Percentiles rank a stretch among this genome's conserved stretches.
phyloP scores from a whole-genome alignment of 1,284 basidiomycete genomes.

The Pseudozyma flocculosa region DNA sequence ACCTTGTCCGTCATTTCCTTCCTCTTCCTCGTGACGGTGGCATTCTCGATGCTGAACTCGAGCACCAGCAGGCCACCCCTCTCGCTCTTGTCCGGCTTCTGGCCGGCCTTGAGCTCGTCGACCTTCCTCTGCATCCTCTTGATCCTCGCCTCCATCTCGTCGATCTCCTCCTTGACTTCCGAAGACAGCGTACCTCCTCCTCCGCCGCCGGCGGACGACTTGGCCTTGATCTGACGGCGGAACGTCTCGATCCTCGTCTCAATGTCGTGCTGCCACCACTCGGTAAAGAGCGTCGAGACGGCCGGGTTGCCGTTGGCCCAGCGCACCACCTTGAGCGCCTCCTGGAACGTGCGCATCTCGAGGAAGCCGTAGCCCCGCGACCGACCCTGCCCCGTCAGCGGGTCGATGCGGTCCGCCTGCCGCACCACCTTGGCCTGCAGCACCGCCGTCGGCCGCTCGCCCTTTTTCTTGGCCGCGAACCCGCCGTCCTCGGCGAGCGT shows the following conservation, averaged over 20 bases:
- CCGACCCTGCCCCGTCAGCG: conserved; percentile 78
- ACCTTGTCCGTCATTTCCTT: conserved; percentile 17
- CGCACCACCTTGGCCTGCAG: conserved; percentile 86
- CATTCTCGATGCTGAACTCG: conserved; percentile 57
- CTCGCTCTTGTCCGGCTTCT: conserved; percentile 33
- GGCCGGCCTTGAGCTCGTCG: conserved; percentile 21
- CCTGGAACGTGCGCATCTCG: conserved; percentile 81
- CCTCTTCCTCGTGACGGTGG: conserved; percentile 45
- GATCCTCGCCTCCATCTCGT: conserved; percentile 30
- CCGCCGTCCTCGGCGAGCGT: conserved; percentile 4
- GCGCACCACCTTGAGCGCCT: conserved; percentile 84
- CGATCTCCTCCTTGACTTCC: conserved; percentile 9
- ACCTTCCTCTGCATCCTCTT: conserved; percentile 39
- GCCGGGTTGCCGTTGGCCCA: conserved; percentile 85
- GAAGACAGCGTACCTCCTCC: too few relatives aligned
- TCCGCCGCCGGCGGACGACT: too few relatives aligned
- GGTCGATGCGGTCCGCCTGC: conserved; percentile 80
- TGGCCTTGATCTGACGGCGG: conserved; percentile 30
- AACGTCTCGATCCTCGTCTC: conserved; percentile 24
- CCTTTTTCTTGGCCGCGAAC: conserved; percentile 51
- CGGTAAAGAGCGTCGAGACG: conserved; percentile 29
- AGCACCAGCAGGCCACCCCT: conserved; percentile 50
- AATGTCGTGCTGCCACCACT: conserved; percentile 52
- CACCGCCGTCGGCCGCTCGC: conserved; percentile 65
- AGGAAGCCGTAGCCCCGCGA: conserved; percentile 95